Percentiles rank a stretch among this genome's conserved stretches.
These are phyloP conservation scores for Tympanopsis confertula DNA, from an alignment of 2,329 filamentous ascomycete genomes.

Conservation along the genomic window DNA sequence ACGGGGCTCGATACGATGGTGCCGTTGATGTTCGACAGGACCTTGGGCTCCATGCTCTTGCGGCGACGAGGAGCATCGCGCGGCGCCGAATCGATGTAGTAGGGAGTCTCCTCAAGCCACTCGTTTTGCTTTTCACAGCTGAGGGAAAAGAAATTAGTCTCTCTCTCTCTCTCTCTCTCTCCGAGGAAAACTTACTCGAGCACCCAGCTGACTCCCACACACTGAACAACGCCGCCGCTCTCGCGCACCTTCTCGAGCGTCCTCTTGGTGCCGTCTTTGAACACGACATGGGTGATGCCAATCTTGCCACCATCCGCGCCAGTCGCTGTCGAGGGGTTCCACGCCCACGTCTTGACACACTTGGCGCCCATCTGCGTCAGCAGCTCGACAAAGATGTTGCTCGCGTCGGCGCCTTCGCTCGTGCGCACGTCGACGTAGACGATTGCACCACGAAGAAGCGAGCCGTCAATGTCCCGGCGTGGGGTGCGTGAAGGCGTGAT, in stretches of 20 bases:
- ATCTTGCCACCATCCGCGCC: slow-evolving; percentile 31
- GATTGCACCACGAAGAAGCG: slow-evolving; percentile 56
- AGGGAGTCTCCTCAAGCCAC: slow-evolving; percentile 65
- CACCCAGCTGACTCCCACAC: slow-evolving; percentile 80
- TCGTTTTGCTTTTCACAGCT: slow-evolving; percentile 66
- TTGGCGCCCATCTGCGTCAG: slow-evolving; percentile 72
- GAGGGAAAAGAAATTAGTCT: slow-evolving; percentile 15
- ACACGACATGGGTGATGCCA: slow-evolving; percentile 79
- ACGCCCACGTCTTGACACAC: slow-evolving; percentile 66
- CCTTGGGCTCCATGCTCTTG: slow-evolving; percentile 71
- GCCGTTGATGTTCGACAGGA: slow-evolving; percentile 58
- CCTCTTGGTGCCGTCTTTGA: slow-evolving; percentile 71
- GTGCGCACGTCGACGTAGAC: slow-evolving; percentile 79
- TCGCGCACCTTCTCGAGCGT: slow-evolving; percentile 73
- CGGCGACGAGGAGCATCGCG: slow-evolving; percentile 61
- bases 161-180: background rate
- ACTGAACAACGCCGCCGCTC: slow-evolving; percentile 64
- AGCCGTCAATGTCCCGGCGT: slow-evolving; percentile 36
- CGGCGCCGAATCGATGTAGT: slow-evolving; percentile 56
- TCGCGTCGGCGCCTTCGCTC: slow-evolving; percentile 69
- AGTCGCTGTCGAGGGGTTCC: slow-evolving; percentile 39
- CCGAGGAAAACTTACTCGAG: slow-evolving; percentile 55
- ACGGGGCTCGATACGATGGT: slow-evolving; percentile 35
- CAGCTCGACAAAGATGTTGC: slow-evolving; percentile 69
- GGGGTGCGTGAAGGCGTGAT: slow-evolving; percentile 46